A percentile compares a stretch with the other conserved stretches of the same genome.
Conservation (phyloP, 257 asterid species). For the Nicotiana sylvestris region DNA sequence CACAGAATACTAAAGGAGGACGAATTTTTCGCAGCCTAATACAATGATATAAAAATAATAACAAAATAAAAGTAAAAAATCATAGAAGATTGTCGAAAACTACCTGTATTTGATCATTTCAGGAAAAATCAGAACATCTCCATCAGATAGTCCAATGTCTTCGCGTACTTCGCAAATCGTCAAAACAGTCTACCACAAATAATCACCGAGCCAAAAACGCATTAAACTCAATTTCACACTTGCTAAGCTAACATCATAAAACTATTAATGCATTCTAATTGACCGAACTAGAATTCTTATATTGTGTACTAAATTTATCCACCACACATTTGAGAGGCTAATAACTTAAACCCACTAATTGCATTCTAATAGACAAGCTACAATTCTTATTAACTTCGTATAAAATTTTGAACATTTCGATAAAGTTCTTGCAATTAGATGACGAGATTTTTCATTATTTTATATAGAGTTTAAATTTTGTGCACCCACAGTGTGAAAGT, state of each 20-base stretch:
- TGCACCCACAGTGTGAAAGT: no score
- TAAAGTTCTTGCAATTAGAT: background rate
- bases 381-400: background rate
- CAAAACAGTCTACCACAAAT: slow-evolving; percentile 61
- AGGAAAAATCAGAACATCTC: slow-evolving; percentile 89
- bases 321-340: background rate
- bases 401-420: background rate
- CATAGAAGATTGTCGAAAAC: background rate
- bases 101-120: slow-evolving; percentile 86
- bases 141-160: slow-evolving; percentile 57
- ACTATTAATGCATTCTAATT: background rate
- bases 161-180: slow-evolving; percentile 76
- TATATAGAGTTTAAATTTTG: no score
- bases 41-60: background rate
- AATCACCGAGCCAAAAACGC: slow-evolving; percentile 14
- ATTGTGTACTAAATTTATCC: background rate
- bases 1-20: background rate
- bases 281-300: background rate
- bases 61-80: no score
- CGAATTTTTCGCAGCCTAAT: background rate
- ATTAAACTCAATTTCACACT: background rate
- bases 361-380: no score
- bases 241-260: background rate
- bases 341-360: background rate
- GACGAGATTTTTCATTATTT: background rate